phyloP scores from a whole-genome alignment of 2,329 filamentous ascomycete species.

The Fusarium goolgardi region DNA sequence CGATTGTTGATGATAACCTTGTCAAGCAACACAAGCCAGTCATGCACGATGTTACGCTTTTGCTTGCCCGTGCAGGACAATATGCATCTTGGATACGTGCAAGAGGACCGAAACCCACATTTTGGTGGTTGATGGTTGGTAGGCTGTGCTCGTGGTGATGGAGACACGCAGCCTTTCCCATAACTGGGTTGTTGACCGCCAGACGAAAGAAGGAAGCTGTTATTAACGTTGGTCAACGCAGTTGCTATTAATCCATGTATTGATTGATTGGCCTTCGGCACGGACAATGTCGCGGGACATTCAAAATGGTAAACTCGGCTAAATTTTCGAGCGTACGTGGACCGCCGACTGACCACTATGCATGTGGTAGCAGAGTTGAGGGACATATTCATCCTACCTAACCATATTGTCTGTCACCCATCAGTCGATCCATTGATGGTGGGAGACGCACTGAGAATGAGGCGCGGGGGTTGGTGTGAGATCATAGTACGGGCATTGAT shows the following conservation, averaged over 20 bases:
- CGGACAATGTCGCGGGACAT: not conserved
- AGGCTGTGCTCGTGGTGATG: conserved; percentile 5
- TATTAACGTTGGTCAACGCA: not conserved
- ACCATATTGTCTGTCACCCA: not conserved
- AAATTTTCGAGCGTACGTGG: not conserved
- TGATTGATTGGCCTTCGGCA: not conserved
- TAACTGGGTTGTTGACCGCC: conserved; percentile 30
- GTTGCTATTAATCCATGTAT: conserved; percentile 5
- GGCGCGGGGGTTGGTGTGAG: not conserved
- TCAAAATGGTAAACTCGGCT: conserved; percentile 1
- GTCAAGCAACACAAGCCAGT: conserved; percentile 27
- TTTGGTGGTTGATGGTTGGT: conserved; percentile 19
- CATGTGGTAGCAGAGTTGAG: not conserved
- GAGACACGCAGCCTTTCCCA: conserved; percentile 29
- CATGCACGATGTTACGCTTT: conserved; percentile 43
- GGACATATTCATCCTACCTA: not conserved
- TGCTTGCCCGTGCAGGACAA: conserved; percentile 28
- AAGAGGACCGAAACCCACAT: conserved; percentile 21
- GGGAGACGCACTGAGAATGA: not conserved
- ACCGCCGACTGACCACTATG: not conserved
- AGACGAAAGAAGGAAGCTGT: conserved; percentile 12
- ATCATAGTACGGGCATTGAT: not conserved
- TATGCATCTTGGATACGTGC: conserved; percentile 21
- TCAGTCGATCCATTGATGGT: not conserved
- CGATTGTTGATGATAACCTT: conserved; percentile 22